phyloP scores from a whole-genome alignment of 2,329 filamentous ascomycete species.

The Metarhizium sp. region DNA sequence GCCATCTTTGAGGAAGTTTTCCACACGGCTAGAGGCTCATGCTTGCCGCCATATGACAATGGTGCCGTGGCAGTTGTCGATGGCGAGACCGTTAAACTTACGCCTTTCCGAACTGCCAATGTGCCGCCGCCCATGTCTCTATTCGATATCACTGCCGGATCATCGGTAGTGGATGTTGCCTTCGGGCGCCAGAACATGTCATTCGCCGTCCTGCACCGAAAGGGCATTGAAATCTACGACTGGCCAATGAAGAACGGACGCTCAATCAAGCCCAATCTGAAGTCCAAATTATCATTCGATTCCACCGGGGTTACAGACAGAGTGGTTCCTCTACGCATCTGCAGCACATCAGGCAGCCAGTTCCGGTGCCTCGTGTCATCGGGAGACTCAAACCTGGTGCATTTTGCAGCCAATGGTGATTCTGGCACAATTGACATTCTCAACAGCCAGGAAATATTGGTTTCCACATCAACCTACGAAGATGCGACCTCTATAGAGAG shows the following conservation, averaged over 20 bases:
- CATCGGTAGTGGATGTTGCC: slow-evolving; percentile 63
- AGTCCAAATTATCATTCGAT: slow-evolving; percentile 29
- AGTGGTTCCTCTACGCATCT: slow-evolving; percentile 22
- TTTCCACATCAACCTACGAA: slow-evolving; percentile 24
- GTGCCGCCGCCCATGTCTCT: slow-evolving; percentile 90
- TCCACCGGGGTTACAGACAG: slow-evolving; percentile 10
- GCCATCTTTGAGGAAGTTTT: slow-evolving; percentile 60
- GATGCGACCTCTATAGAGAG: slow-evolving; percentile 19
- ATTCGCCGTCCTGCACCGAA: slow-evolving; percentile 63
- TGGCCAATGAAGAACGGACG: slow-evolving; percentile 55
- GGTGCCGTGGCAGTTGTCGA: slow-evolving; percentile 80
- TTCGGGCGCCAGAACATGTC: slow-evolving; percentile 55
- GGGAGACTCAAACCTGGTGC: slow-evolving; percentile 14
- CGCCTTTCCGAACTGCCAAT: slow-evolving; percentile 74
- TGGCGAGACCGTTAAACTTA: slow-evolving; percentile 70
- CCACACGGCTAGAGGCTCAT: slow-evolving; percentile 57
- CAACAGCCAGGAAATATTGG: slow-evolving; percentile 13
- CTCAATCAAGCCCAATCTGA: slow-evolving; percentile 32
- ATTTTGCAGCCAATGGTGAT: slow-evolving; percentile 13
- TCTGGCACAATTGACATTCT: slow-evolving; percentile 9
- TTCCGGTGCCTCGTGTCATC: slow-evolving; percentile 24
- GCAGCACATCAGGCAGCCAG: slow-evolving; percentile 16
- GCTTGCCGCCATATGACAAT: slow-evolving; percentile 61
- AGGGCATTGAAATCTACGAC: slow-evolving; percentile 57
- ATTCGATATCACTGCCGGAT: slow-evolving; percentile 56